These are phyloP conservation scores for Xylariaceae sp. DNA, from an alignment of 2,329 filamentous ascomycete species.

Conservation along the genomic window DNA sequence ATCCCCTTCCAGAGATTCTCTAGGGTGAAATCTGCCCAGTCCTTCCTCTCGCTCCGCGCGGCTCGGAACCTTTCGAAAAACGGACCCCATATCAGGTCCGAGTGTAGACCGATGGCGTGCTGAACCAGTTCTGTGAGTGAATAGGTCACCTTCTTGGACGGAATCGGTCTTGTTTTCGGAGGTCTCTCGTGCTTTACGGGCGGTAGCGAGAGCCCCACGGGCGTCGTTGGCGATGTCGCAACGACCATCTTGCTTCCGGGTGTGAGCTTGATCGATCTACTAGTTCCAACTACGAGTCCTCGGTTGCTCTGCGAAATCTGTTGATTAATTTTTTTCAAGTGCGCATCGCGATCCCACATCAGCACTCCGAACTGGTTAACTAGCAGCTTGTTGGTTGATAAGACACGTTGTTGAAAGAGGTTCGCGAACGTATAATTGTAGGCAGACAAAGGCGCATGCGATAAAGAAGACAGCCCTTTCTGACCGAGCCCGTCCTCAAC, in stretches of 20 bases:
- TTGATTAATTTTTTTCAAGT: background rate
- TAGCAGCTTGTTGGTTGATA: constrained; percentile 9
- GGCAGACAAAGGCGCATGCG: constrained; percentile 11
- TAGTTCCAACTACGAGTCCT: no score
- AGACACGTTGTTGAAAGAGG: constrained; percentile 15
- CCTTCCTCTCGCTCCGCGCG: background rate
- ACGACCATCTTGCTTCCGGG: no score
- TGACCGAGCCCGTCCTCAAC: constrained; percentile 1
- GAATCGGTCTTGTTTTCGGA: background rate
- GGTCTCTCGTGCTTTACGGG: constrained; percentile 1
- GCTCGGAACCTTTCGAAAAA: constrained; percentile 13
- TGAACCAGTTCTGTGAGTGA: background rate
- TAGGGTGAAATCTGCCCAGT: constrained; percentile 8
- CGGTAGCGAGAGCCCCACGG: constrained; percentile 4
- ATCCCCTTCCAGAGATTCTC: constrained; percentile 11
- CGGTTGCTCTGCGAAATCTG: background rate
- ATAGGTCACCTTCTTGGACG: background rate
- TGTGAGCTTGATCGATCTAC: no score
- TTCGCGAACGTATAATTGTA: constrained; percentile 3
- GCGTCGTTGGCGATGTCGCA: background rate
- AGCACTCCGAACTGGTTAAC: constrained; percentile 2
- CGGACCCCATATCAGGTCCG: constrained; percentile 17
- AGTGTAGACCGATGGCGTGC: constrained; percentile 7
- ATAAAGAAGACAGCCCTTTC: constrained; percentile 7
- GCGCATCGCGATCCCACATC: constrained; percentile 1